A percentile compares a stretch with the other conserved stretches of the same genome.
These are phyloP conservation scores for Polyporus tsugae DNA, from an alignment of 1,284 basidiomycete genomes.

Conservation along the genomic window DNA sequence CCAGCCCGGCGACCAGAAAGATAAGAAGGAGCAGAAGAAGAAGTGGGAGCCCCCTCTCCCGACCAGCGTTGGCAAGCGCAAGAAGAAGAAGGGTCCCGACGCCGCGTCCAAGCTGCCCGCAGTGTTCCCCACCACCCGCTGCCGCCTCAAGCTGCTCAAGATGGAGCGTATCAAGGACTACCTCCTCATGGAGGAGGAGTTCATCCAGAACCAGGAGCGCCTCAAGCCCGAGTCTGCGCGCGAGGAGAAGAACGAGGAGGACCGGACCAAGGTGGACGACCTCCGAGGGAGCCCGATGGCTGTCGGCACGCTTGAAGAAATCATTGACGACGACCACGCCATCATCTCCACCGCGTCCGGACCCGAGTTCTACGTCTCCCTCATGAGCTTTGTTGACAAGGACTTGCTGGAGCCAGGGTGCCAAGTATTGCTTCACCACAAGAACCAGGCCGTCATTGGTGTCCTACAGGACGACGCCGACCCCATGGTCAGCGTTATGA, in stretches of 20 bases:
- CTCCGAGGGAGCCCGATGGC: constrained; percentile 96
- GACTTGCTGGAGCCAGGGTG: constrained; percentile 97
- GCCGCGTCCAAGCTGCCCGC: constrained; percentile 92
- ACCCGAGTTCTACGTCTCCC: constrained; percentile 97
- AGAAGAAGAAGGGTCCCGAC: constrained; percentile 91
- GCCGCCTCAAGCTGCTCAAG: constrained; percentile 96
- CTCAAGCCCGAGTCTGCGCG: constrained; percentile 83
- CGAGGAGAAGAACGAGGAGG: constrained; percentile 97
- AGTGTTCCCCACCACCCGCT: constrained; percentile 95
- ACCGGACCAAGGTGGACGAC: constrained; percentile 94
- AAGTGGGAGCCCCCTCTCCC: constrained; percentile 99
- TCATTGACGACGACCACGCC: constrained; percentile 99
- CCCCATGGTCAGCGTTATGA: constrained; percentile 98
- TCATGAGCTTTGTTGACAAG: constrained; percentile 99
- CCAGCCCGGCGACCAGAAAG: constrained; percentile 58
- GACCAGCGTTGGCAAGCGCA: constrained; percentile 96
- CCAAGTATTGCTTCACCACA: constrained; percentile 95
- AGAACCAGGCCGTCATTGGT: constrained; percentile 94
- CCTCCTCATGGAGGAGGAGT: constrained; percentile 96
- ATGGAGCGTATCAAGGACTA: constrained; percentile 99
- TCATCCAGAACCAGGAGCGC: constrained; percentile 95
- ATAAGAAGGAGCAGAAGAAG: constrained; percentile 84
- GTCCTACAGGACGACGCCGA: constrained; percentile 98
- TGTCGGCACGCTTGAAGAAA: constrained; percentile 97
- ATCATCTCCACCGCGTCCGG: constrained; percentile 96